These are phyloP conservation scores for Didymella pomorum DNA, from an alignment of 2,329 filamentous ascomycete genomes.

Conservation along the genomic window DNA sequence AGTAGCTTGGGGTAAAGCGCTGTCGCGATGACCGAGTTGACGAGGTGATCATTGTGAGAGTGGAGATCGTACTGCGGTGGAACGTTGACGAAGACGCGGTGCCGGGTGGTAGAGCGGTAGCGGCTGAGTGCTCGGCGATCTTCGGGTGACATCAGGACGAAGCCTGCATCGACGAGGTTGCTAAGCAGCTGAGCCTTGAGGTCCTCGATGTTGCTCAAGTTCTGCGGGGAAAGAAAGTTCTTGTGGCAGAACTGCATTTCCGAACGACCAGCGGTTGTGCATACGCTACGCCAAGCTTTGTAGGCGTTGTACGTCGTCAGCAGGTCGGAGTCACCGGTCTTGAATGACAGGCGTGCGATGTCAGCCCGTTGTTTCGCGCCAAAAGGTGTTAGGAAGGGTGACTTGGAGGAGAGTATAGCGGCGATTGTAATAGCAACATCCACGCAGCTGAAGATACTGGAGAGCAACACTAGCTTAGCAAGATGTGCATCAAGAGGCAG, in stretches of 20 bases:
- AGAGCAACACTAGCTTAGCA: slow-evolving; percentile 89
- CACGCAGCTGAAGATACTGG: slow-evolving; percentile 86
- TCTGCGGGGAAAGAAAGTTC: slow-evolving; percentile 91
- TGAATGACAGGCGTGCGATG: slow-evolving; percentile 78
- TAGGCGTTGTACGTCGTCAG: slow-evolving; percentile 96
- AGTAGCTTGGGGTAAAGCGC: slow-evolving; percentile 96
- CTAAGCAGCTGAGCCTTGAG: slow-evolving; percentile 90
- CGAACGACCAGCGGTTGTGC: slow-evolving; percentile 71
- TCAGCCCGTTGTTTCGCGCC: slow-evolving; percentile 85
- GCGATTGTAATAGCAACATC: slow-evolving; percentile 92
- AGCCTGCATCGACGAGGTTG: slow-evolving; percentile 83
- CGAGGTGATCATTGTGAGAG: slow-evolving; percentile 79
- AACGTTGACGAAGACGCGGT: slow-evolving; percentile 82
- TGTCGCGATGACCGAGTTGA: slow-evolving; percentile 86
- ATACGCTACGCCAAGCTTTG: slow-evolving; percentile 83
- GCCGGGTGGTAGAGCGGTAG: slow-evolving; percentile 70
- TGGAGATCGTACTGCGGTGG: slow-evolving; percentile 77
- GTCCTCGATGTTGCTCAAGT: slow-evolving; percentile 90
- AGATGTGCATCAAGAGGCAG: slow-evolving; percentile 93
- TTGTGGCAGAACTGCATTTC: slow-evolving; percentile 94
- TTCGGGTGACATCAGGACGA: slow-evolving; percentile 75
- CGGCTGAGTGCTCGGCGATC: slow-evolving; percentile 75
- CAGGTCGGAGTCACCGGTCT: slow-evolving; percentile 86
- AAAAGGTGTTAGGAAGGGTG: slow-evolving; percentile 87
- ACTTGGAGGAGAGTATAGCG: slow-evolving; percentile 92